phyloP scores from a whole-genome alignment of 352 stramenopile species.

The Phytophthora capsici region DNA sequence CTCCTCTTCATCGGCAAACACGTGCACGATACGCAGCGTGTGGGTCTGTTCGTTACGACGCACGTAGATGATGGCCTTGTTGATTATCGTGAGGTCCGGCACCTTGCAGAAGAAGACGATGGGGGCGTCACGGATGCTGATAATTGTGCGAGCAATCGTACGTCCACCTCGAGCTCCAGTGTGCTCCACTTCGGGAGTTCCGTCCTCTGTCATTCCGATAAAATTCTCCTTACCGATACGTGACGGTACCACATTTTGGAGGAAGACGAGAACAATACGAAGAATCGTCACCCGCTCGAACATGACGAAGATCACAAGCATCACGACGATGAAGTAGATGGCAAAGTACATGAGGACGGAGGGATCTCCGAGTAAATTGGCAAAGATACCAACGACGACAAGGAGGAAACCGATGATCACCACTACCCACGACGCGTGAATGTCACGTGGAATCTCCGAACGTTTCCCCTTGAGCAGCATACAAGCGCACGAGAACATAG shows the following conservation, averaged over 20 bases:
- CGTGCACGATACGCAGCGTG: constrained; percentile 91
- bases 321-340: constrained; percentile 83
- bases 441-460: constrained; percentile 69
- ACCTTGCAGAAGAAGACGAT: constrained; percentile 94
- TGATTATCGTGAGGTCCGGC: constrained; percentile 91
- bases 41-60: constrained; percentile 92
- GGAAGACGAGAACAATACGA: constrained; percentile 61
- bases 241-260: constrained; percentile 73
- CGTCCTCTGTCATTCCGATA: not conserved
- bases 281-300: constrained; percentile 88
- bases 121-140: constrained; percentile 83
- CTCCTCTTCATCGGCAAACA: constrained; percentile 28
- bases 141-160: constrained; percentile 82
- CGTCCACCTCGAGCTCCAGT: constrained; percentile 80
- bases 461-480: constrained; percentile 90
- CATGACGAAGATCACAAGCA: constrained; percentile 82
- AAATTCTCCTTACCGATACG: constrained; percentile 19
- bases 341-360: constrained; percentile 87
- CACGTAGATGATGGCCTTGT: constrained; percentile 96
- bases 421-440: constrained; percentile 58
- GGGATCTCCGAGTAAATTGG: constrained; percentile 81
- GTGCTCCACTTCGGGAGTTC: constrained; percentile 33
- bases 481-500: constrained; percentile 80
- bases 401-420: constrained; percentile 38
- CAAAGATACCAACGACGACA: constrained; percentile 75